Percentiles rank a stretch among this genome's conserved stretches.
Evolutionary conservation across 1,284 basidiomycete genomes (phyloP).

Genomic region (Waitea zeae): DNA sequence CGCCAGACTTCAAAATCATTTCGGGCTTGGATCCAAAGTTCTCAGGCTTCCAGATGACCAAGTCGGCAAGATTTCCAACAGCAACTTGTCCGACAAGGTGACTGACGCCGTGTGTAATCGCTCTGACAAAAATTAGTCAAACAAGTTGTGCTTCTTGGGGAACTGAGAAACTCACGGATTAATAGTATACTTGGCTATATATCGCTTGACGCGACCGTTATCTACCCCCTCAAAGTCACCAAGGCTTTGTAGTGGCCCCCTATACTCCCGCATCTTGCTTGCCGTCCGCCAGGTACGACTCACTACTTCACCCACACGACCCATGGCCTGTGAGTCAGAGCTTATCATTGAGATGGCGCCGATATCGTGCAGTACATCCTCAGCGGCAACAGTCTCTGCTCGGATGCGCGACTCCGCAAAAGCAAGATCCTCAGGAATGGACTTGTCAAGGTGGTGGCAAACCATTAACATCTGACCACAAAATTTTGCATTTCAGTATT

Average conservation of each 20-base stretch:
- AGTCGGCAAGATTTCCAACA: constrained; percentile 76
- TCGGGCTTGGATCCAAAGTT: constrained; percentile 88
- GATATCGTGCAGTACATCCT: constrained; percentile 89
- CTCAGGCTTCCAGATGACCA: constrained; percentile 89
- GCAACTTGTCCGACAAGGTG: constrained; percentile 79
- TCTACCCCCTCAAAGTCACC: constrained; percentile 59
- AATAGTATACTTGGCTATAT: constrained; percentile 93
- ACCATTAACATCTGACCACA: constrained; percentile 87
- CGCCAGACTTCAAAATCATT: constrained; percentile 87
- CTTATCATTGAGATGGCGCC: constrained; percentile 96
- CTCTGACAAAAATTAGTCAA: constrained; percentile 26
- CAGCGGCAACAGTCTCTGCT: constrained; percentile 92
- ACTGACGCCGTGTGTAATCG: constrained; percentile 86
- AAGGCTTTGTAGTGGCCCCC: constrained; percentile 47
- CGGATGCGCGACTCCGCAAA: constrained; percentile 98
- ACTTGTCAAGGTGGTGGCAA: constrained; percentile 80
- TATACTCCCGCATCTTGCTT: constrained; percentile 77
- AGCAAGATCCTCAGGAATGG: constrained; percentile 85
- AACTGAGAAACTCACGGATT: constrained; percentile 71
- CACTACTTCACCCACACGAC: constrained; percentile 89
- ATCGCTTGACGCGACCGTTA: constrained; percentile 94
- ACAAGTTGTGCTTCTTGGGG: constrained; percentile 1
- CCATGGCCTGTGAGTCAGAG: constrained; percentile 96
- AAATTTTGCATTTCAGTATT: constrained; percentile 5
- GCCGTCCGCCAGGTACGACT: constrained; percentile 94